These are phyloP conservation scores for Talaromyces nanjingensis DNA, from an alignment of 495 filamentous ascomycete genomes.

Conservation along the genomic window DNA sequence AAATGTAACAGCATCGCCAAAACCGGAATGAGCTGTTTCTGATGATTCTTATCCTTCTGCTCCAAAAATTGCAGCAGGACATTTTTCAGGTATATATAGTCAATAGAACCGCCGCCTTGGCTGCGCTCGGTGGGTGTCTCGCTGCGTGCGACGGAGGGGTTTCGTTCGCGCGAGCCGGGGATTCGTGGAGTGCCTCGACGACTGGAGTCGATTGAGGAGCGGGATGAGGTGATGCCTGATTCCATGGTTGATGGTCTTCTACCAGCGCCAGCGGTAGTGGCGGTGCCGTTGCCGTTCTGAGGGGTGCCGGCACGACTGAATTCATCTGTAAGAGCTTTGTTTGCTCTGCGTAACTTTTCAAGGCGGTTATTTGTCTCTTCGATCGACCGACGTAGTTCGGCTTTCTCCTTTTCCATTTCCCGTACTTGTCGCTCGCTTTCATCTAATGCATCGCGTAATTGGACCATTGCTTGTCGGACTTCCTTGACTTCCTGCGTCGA, in stretches of 20 bases:
- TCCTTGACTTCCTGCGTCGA: constrained; percentile 67
- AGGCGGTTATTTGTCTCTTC: constrained; percentile 70
- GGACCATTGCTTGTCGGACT: constrained; percentile 66
- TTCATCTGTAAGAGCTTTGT: constrained; percentile 45
- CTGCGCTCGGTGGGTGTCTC: constrained; percentile 28
- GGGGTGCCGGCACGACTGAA: constrained; percentile 16
- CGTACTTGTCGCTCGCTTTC: constrained; percentile 78
- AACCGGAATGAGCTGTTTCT: constrained; percentile 86
- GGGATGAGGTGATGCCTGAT: constrained; percentile 46
- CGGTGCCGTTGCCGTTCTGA: neutral
- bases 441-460: constrained; percentile 73
- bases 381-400: constrained; percentile 63
- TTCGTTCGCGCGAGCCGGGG: constrained; percentile 32
- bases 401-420: constrained; percentile 73
- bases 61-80: constrained; percentile 92
- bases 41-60: constrained; percentile 84
- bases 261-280: neutral
- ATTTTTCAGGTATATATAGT: constrained; percentile 91
- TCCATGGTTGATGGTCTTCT: constrained; percentile 20
- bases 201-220: constrained; percentile 62
- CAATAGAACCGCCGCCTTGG: constrained; percentile 34
- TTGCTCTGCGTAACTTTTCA: constrained; percentile 74
- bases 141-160: constrained; percentile 30
- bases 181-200: constrained; percentile 22
- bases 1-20: constrained; percentile 87